Conservation (phyloP, 257 asterid genomes). For the Vinca minor region DNA sequence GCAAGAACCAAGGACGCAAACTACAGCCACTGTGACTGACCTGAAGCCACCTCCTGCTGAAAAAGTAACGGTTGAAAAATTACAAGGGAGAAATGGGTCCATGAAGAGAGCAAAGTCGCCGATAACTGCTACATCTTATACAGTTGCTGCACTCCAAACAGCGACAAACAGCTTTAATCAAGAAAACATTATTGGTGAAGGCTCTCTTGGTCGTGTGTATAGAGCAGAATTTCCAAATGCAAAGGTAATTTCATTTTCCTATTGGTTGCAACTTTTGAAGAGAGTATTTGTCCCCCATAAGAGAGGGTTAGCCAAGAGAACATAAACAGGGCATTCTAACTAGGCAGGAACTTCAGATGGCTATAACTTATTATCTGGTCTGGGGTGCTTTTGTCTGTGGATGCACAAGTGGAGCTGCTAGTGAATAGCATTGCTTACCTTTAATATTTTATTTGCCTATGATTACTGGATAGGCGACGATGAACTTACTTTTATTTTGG, state of each 20-base stretch:
- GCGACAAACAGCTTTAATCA: slow-evolving; percentile 93
- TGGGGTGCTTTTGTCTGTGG: too few relatives aligned
- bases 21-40: slow-evolving; percentile 44
- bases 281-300: too few relatives aligned
- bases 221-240: slow-evolving; percentile 81
- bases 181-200: slow-evolving; percentile 92
- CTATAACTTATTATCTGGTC: too few relatives aligned
- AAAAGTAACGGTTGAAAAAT: slow-evolving; percentile 44
- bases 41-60: slow-evolving; percentile 69
- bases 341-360: too few relatives aligned
- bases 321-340: too few relatives aligned
- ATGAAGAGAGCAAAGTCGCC: slow-evolving; percentile 63
- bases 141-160: slow-evolving; percentile 83
- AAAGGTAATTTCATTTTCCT: slow-evolving; percentile 49
- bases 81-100: slow-evolving; percentile 72
- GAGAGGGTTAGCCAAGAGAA: too few relatives aligned
- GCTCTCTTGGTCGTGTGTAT: slow-evolving; percentile 94
- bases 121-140: slow-evolving; percentile 64
- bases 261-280: background rate
- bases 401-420: too few relatives aligned
- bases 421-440: too few relatives aligned
- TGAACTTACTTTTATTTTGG: too few relatives aligned
- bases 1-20: slow-evolving; percentile 55
- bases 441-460: too few relatives aligned
- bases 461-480: background rate